Evolutionary conservation across 1,284 basidiomycete genomes (phyloP), one percentile per base, ranked within the genome.

Genomic region (Agaricales sp.): DNA sequence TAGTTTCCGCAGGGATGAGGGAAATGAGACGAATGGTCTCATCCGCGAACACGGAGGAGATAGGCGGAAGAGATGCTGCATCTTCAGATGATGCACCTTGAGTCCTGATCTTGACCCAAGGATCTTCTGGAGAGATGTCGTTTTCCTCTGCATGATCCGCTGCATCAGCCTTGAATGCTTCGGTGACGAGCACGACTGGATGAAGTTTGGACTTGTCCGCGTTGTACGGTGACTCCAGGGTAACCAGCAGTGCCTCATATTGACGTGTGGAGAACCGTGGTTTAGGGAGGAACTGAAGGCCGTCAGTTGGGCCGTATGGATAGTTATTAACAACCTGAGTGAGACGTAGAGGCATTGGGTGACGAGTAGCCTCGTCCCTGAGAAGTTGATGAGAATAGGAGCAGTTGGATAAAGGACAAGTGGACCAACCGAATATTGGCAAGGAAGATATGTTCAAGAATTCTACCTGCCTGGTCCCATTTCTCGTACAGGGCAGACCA

Each of bases 401-500:
- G 46, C n/a, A n/a, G n/a, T n/a, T n/a, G n/a, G n/a, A 18, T 16
- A 19, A 51, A 43, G 8, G 47, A 48, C 24, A 38, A 52, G 38
- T 14, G n/a, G 19, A 60, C 72, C 48, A 49, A 84, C 85, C 85
- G 74, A 48, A 87, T 76, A 51, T 75, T 70, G 12, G 79, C 71
- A 50, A 88, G 66, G 64, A 87, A 86, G 3, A 88, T 52, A 61
- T 88, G 86, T 57, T 87, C 86, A 44, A 87, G 58, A 41, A 82
- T 74, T 19, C 82, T 67, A 21, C 82, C 86, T 18, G 75, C 73
- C 22, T 70, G 68, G 57, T 88, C 82, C 86, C 86, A 88, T 21
- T 78, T 71, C 2, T 68, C 64, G 60, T 87, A 88, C 58, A 88
- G 86, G n/a, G 68, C 56, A 11, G 61, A 41, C 76, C 74, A 81